Evolutionary conservation across 2,329 filamentous ascomycete genomes (phyloP).

Genomic region (Fusarium abutilonis): DNA sequence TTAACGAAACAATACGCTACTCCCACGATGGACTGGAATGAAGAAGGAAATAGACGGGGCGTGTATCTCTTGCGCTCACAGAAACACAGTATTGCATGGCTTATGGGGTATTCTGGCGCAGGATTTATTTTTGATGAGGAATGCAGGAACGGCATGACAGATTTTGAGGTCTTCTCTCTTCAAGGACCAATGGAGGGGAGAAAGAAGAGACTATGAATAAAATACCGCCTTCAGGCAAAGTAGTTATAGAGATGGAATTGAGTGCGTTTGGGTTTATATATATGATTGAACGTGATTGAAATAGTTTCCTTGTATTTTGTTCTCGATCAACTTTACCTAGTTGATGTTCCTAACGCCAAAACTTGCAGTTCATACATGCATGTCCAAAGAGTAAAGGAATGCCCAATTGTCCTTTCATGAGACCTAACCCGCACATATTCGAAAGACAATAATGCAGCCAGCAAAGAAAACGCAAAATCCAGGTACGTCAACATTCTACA

Average conservation of each 20-base stretch:
- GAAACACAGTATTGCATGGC: conserved; percentile 43
- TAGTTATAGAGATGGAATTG: conserved; percentile 45
- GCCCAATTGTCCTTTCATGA: neutral
- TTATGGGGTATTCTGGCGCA: conserved; percentile 39
- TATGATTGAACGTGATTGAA: neutral
- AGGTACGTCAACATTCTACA: conserved; percentile 23
- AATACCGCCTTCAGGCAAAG: conserved; percentile 35
- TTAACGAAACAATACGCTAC: conserved; percentile 39
- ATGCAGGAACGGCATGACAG: conserved; percentile 33
- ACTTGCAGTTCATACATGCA: conserved; percentile 16
- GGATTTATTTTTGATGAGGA: conserved; percentile 33
- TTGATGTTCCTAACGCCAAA: conserved; percentile 22
- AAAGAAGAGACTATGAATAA: conserved; percentile 23
- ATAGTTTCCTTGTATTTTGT: neutral
- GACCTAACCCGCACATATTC: neutral
- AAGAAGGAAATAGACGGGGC: conserved; percentile 45
- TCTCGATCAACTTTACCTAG: neutral
- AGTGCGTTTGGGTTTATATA: conserved; percentile 30
- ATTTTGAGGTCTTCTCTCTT: conserved; percentile 25
- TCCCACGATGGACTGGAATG: conserved; percentile 34
- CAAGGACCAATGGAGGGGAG: conserved; percentile 11
- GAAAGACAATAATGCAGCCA: neutral
- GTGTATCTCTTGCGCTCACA: conserved; percentile 21
- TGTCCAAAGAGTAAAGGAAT: neutral
- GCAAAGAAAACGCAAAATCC: neutral